These are phyloP conservation scores for Alnus rubra DNA, from an alignment of 306 rosid species.

Conservation along the genomic window DNA sequence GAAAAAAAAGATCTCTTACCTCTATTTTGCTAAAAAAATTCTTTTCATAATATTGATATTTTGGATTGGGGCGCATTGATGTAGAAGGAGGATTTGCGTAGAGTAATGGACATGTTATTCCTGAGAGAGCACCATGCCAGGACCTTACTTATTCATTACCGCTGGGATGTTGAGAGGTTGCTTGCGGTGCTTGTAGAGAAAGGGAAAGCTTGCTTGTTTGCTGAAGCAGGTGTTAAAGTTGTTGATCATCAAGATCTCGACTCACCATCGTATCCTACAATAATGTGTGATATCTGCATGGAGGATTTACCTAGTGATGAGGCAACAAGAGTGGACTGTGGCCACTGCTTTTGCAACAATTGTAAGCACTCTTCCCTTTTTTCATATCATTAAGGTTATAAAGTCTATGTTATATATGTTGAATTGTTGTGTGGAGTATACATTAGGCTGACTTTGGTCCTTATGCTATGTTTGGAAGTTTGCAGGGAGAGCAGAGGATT, in stretches of 20 bases:
- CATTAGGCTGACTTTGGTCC: not conserved
- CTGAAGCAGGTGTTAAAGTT: constrained; percentile 76
- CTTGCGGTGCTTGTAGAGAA: constrained; percentile 67
- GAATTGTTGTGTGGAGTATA: not conserved
- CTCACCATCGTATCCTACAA: constrained; percentile 29
- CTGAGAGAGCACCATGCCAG: constrained; percentile 83
- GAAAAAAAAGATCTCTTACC: not conserved
- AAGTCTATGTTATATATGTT: not conserved
- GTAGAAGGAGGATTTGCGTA: constrained; percentile 83
- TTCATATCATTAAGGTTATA: not conserved
- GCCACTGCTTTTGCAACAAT: constrained; percentile 86
- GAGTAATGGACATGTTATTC: constrained; percentile 78
- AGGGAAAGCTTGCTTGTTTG: constrained; percentile 55
- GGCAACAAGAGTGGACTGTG: constrained; percentile 84
- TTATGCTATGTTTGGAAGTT: not conserved
- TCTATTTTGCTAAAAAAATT: not conserved
- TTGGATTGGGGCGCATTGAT: constrained; percentile 25
- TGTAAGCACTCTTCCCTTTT: constrained; percentile 54
- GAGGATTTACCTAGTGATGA: constrained; percentile 65
- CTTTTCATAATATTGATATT: constrained; percentile 24
- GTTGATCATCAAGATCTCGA: constrained; percentile 43
- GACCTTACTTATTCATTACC: constrained; percentile 74
- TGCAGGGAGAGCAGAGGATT: not conserved
- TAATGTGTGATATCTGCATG: constrained; percentile 73
- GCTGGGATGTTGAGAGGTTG: constrained; percentile 87